Evolutionary conservation across 2,329 filamentous ascomycete genomes (phyloP), one percentile per base, ranked within the genome.

Genomic region (Pleoardoris graminearum): DNA sequence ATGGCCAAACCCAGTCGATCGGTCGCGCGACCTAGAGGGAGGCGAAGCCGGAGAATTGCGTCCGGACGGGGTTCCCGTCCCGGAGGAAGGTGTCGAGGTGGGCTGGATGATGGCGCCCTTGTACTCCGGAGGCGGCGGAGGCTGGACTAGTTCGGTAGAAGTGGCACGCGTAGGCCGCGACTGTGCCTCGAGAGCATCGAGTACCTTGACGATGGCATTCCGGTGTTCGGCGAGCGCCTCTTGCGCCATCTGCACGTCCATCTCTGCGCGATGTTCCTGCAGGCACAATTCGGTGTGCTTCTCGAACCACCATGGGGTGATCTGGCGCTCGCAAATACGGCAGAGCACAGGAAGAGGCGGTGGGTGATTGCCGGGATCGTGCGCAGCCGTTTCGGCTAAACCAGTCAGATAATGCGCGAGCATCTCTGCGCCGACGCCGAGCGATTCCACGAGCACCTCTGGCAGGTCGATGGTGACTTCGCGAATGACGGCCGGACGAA

Each of bases 301-400:
- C 75, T 99, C 94, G 64, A 99, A 99, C 95, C 94, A 99, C 94
- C 94, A 99, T 0, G 93, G 91, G 4, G 91, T 91, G 55, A 99
- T 97, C 57, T 97, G 91, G 48, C 94, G 90, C 71, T 99, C 94
- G 73, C 94, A 99, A 50, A 99, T 97, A 47, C 94, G 91, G 73
- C 94, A 99, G 14, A 99, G 83, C 4, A 97, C 88, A 0, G 91
- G 90, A 10, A 86, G 80, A 0, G 93, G 91, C 2, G 91, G 90
- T 8, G 91, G 86, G 69, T 92, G 87, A 65, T 87, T 85, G 44
- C 84, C 83, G 17, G 89, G 86, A 65, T 86, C 90, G 35, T 89
- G 88, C 23, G 87, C 80, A 44, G 89, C 90, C 35, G 86, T 85
- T 70, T 99, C 94, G 42, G 94, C 91, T 30, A 99, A 81, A 54